These are phyloP conservation scores for Juncus inflexus DNA, from an alignment of 176 grass and related monocot species.

Conservation along the genomic window DNA sequence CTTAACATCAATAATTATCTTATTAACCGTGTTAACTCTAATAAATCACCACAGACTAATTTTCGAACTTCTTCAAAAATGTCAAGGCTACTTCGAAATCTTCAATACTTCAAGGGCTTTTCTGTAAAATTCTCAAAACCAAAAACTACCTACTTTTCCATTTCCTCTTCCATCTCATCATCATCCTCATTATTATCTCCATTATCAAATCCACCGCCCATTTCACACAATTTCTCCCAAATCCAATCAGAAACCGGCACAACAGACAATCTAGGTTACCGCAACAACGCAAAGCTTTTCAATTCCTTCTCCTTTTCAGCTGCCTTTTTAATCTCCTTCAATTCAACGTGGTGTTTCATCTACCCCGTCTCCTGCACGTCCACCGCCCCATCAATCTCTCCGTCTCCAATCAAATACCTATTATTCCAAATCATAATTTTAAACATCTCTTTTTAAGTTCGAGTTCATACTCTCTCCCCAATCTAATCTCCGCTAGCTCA, in stretches of 20 bases:
- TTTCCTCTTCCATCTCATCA: not conserved
- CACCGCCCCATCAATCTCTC: slow-evolving; percentile 44
- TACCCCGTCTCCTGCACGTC: slow-evolving; percentile 59
- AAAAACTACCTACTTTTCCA: not conserved
- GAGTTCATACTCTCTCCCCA: not conserved
- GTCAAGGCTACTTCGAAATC: no score
- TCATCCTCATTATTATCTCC: slow-evolving; percentile 23
- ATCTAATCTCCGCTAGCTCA: not conserved
- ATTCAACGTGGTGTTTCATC: slow-evolving; percentile 38
- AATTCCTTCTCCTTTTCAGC: slow-evolving; percentile 48
- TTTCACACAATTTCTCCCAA: slow-evolving; percentile 67
- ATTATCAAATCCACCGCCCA: slow-evolving; percentile 53
- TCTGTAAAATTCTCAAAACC: not conserved
- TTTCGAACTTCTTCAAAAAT: no score
- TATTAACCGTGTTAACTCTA: no score
- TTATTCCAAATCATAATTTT: not conserved
- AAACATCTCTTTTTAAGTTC: not conserved
- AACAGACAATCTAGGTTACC: slow-evolving; percentile 65
- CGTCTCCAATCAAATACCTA: slow-evolving; percentile 11
- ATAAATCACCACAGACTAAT: no score
- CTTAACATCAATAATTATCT: no score
- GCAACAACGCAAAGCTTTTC: slow-evolving; percentile 64
- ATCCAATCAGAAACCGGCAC: slow-evolving; percentile 54
- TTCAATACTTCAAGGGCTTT: not conserved
- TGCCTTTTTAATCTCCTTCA: slow-evolving; percentile 63